A percentile compares a stretch with the other conserved stretches of the same genome.
phyloP scores from a whole-genome alignment of 305 asterid species.

The Petunia hybrid region DNA sequence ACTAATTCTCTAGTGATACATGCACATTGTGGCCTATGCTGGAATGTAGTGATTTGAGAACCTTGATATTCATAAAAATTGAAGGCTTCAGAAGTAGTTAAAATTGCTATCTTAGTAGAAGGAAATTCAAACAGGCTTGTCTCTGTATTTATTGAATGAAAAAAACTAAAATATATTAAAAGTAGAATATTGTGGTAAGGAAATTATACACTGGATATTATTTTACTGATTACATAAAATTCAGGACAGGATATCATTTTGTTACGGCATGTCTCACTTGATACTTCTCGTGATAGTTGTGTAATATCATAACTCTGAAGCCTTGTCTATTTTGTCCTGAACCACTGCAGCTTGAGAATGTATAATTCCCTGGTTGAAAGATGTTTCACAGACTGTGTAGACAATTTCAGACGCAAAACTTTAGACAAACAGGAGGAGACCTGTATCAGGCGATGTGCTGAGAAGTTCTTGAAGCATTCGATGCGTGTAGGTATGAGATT shows the following conservation, averaged over 20 bases:
- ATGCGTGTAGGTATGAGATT: slow-evolving; percentile 42
- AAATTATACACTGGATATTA: background rate
- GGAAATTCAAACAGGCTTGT: background rate
- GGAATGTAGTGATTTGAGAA: background rate
- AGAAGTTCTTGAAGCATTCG: slow-evolving; percentile 53
- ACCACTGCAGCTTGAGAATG: slow-evolving; percentile 82
- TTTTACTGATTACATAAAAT: no score
- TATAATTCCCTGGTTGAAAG: slow-evolving; percentile 58
- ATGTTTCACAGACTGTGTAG: slow-evolving; percentile 76
- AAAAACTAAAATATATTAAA: background rate
- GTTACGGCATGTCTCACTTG: background rate
- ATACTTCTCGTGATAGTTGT: background rate
- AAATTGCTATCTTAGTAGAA: background rate
- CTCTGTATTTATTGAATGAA: background rate
- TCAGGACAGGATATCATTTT: background rate
- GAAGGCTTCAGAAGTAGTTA: background rate
- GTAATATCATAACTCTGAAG: background rate
- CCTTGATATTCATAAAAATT: background rate
- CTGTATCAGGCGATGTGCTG: slow-evolving; percentile 48
- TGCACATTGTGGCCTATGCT: background rate
- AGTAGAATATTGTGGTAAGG: background rate
- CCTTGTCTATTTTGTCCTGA: background rate
- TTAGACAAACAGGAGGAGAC: slow-evolving; percentile 51
- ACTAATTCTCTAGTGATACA: background rate
- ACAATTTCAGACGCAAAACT: slow-evolving; percentile 51